A percentile compares a stretch with the other conserved stretches of the same genome.
Conservation (phyloP, 495 filamentous ascomycete genomes). For the Ramalina intermedia region DNA sequence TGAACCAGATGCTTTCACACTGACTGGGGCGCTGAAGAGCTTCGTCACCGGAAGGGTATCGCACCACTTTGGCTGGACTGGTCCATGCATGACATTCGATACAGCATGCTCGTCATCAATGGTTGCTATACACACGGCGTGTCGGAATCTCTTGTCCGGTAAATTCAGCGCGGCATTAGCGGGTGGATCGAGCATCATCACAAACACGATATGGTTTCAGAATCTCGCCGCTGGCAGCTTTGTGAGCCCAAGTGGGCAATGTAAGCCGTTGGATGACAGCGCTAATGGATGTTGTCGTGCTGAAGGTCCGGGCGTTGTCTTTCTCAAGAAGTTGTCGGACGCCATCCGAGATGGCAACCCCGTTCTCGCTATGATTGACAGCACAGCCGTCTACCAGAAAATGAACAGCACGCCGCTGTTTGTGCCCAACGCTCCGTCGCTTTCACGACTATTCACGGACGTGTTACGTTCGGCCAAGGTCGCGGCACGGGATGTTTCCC, state of each 20-base stretch:
- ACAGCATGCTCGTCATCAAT: constrained; percentile 32
- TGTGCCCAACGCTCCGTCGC: constrained; percentile 48
- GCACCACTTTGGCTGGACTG: constrained; percentile 32
- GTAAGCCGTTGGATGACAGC: constrained; percentile 56
- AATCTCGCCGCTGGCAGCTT: constrained; percentile 26
- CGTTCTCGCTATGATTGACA: constrained; percentile 46
- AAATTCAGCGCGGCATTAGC: constrained; percentile 26
- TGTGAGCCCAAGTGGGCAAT: constrained; percentile 30
- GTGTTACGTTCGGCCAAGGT: constrained; percentile 43
- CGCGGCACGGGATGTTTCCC: constrained; percentile 45
- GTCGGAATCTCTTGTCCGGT: constrained; percentile 16
- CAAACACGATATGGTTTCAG: constrained; percentile 20
- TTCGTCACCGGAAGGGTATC: constrained; percentile 18
- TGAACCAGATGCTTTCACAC: constrained; percentile 18
- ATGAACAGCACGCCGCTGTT: constrained; percentile 55
- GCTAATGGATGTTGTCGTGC: constrained; percentile 64
- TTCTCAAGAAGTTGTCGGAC: constrained; percentile 51
- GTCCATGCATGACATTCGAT: constrained; percentile 29
- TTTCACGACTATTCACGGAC: constrained; percentile 39
- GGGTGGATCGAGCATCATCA: constrained; percentile 29
- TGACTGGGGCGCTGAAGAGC: constrained; percentile 14
- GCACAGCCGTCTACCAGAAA: constrained; percentile 51
- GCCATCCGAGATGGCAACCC: constrained; percentile 48
- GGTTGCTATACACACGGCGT: constrained; percentile 29
- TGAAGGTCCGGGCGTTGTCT: constrained; percentile 48